These are phyloP conservation scores for Boletus eberwhitei DNA, from an alignment of 768 basidiomycete genomes.

Conservation along the genomic window DNA sequence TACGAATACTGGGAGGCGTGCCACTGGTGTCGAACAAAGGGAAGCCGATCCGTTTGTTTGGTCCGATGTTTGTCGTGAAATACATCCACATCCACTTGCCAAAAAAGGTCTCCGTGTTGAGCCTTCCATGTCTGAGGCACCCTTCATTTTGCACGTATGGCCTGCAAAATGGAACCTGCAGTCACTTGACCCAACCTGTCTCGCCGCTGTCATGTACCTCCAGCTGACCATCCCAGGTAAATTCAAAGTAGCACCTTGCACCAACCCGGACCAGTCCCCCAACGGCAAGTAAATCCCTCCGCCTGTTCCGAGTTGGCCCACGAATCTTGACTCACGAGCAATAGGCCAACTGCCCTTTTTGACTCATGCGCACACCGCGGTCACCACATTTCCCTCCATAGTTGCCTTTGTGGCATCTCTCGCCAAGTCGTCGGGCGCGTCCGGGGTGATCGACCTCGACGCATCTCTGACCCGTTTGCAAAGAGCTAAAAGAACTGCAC, in stretches of 20 bases:
- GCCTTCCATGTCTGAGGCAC: slow-evolving; percentile 17
- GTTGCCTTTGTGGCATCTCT: slow-evolving; percentile 60
- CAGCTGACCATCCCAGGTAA: slow-evolving; percentile 68
- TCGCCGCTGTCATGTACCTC: slow-evolving; percentile 64
- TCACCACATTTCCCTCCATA: slow-evolving; percentile 58
- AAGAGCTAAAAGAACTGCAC: slow-evolving; percentile 54
- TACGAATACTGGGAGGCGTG: not conserved
- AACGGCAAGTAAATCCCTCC: slow-evolving; percentile 48
- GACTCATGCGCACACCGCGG: slow-evolving; percentile 49
- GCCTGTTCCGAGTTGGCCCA: not conserved
- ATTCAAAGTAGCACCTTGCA: slow-evolving; percentile 58
- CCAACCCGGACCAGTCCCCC: slow-evolving; percentile 70
- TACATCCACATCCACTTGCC: not conserved
- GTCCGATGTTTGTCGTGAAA: slow-evolving; percentile 11
- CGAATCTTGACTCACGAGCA: not conserved
- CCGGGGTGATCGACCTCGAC: slow-evolving; percentile 45
- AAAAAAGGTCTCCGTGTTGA: not conserved
- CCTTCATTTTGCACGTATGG: slow-evolving; percentile 58
- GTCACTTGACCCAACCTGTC: slow-evolving; percentile 64
- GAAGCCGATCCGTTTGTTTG: not conserved
- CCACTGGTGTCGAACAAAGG: not conserved
- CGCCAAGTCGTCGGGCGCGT: slow-evolving; percentile 30
- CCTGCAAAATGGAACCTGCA: slow-evolving; percentile 61
- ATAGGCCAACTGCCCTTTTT: slow-evolving; percentile 73
- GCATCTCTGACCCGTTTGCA: slow-evolving; percentile 42